Percentiles rank a stretch among this genome's conserved stretches.
phyloP scores from a whole-genome alignment of 2,329 filamentous ascomycete genomes.

The Venturia oleaginea region DNA sequence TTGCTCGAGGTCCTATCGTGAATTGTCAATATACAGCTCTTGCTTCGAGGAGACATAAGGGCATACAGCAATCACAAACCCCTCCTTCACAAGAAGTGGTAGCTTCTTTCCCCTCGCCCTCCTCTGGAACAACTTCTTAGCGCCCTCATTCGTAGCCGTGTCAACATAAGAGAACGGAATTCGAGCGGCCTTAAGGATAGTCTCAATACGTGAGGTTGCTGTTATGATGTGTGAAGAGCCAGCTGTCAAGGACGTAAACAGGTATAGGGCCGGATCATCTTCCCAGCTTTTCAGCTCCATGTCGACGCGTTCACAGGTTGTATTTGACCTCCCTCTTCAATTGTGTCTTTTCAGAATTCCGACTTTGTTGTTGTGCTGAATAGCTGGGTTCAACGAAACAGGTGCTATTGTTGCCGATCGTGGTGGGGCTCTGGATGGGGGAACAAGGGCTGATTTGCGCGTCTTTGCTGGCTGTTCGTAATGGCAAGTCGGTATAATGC shows the following conservation, averaged over 20 bases:
- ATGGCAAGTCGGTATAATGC: neutral
- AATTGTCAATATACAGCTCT: neutral
- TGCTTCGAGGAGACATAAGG: neutral
- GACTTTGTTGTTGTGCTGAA: neutral
- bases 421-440: neutral
- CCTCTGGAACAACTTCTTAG: slow-evolving; percentile 79
- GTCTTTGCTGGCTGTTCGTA: neutral
- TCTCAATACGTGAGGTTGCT: slow-evolving; percentile 89
- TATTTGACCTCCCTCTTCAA: neutral
- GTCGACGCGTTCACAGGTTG: neutral
- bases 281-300: slow-evolving; percentile 9
- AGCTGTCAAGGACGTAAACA: slow-evolving; percentile 92
- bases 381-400: neutral
- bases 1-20: slow-evolving; percentile 70
- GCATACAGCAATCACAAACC: slow-evolving; percentile 37
- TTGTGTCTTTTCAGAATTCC: neutral
- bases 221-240: slow-evolving; percentile 95
- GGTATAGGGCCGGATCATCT: slow-evolving; percentile 52
- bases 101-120: slow-evolving; percentile 80
- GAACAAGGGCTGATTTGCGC: neutral
- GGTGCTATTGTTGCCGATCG: neutral
- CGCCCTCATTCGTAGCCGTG: slow-evolving; percentile 80
- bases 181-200: slow-evolving; percentile 88
- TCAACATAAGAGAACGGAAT: slow-evolving; percentile 91
- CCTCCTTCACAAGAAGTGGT: slow-evolving; percentile 80